phyloP scores from a whole-genome alignment of 1,284 basidiomycete genomes.

The Trichosporon asahii region DNA sequence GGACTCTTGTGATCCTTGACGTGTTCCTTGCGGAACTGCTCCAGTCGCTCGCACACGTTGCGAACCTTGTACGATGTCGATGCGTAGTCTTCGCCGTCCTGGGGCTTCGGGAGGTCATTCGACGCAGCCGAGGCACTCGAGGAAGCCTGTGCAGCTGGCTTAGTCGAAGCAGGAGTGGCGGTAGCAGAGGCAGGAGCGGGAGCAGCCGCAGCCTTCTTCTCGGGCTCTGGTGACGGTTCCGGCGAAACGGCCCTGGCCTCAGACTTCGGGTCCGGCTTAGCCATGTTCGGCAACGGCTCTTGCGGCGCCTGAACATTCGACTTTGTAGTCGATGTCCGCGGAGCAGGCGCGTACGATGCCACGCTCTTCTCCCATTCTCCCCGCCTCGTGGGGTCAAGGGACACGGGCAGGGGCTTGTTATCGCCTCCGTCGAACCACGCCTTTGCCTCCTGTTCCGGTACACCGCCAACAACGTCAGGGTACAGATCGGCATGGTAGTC shows the following conservation, averaged over 20 bases:
- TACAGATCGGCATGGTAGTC: constrained; percentile 54
- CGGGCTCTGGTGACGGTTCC: background rate
- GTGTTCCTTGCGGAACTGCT: background rate
- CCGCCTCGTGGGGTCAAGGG: constrained; percentile 39
- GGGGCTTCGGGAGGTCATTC: constrained; percentile 19
- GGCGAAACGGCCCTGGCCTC: background rate
- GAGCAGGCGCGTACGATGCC: background rate
- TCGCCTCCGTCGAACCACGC: constrained; percentile 49
- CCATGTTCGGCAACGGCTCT: background rate
- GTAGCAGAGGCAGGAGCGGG: background rate
- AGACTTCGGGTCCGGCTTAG: background rate
- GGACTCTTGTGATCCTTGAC: constrained; percentile 29
- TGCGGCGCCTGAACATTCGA: background rate
- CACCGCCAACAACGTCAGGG: constrained; percentile 44
- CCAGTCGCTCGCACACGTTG: constrained; percentile 25
- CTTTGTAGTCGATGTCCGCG: background rate
- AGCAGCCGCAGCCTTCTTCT: background rate
- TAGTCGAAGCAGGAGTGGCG: background rate
- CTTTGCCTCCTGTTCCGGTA: constrained; percentile 42
- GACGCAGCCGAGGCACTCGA: background rate
- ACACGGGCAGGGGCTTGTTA: constrained; percentile 30
- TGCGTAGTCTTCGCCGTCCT: constrained; percentile 30
- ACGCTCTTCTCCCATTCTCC: constrained; percentile 32
- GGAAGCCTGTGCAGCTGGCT: background rate
- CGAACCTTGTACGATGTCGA: constrained; percentile 42